Evolutionary conservation across 2,329 filamentous ascomycete genomes (phyloP).

Genomic region (Capronia coronata): DNA sequence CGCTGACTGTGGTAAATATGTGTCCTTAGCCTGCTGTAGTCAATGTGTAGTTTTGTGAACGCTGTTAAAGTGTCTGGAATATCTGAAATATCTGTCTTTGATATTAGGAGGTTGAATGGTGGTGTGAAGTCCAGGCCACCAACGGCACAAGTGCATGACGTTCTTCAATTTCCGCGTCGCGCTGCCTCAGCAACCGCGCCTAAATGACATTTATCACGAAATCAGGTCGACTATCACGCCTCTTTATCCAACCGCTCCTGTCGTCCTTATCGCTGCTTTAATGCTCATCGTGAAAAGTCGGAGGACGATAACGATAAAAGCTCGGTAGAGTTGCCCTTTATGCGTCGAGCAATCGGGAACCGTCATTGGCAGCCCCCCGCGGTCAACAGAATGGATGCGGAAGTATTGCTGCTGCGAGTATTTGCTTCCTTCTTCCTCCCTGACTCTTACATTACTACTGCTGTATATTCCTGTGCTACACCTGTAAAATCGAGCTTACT

Average conservation of each 20-base stretch:
- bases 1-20: background rate
- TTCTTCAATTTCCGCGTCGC: constrained; percentile 6
- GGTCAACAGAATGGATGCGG: constrained; percentile 18
- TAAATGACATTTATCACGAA: too few relatives aligned
- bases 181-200: constrained; percentile 16
- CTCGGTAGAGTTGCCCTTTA: constrained; percentile 15
- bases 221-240: too few relatives aligned
- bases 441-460: background rate
- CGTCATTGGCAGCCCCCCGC: constrained; percentile 22
- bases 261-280: too few relatives aligned
- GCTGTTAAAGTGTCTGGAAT: background rate
- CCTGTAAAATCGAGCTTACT: background rate
- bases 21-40: too few relatives aligned
- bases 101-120: too few relatives aligned
- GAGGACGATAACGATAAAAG: constrained; percentile 3
- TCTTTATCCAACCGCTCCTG: too few relatives aligned
- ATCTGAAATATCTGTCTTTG: too few relatives aligned
- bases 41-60: background rate
- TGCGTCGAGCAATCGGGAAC: background rate
- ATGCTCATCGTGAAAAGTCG: constrained; percentile 8
- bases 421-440: constrained; percentile 5
- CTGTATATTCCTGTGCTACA: background rate
- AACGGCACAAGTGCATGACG: constrained; percentile 11
- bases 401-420: constrained; percentile 6
- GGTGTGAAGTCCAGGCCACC: background rate